Percentiles rank a stretch among this genome's conserved stretches.
Conservation (phyloP, 306 rosid genomes). For the Macrotyloma uniflorum region DNA sequence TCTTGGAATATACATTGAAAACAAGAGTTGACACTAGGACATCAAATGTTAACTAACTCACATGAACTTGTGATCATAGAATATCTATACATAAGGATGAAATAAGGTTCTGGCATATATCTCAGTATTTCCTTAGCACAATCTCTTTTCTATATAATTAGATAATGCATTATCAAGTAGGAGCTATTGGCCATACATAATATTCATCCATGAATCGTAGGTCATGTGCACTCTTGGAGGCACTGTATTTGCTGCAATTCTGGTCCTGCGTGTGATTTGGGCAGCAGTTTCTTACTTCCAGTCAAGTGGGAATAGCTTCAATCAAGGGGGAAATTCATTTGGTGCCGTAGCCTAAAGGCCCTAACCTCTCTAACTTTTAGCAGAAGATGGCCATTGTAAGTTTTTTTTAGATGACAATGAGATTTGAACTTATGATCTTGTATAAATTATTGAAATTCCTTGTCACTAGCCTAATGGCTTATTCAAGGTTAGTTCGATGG, state of each 20-base stretch:
- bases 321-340: constrained; percentile 59
- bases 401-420: background rate
- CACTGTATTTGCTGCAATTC: constrained; percentile 60
- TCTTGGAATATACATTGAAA: constrained; percentile 11
- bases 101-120: constrained; percentile 1
- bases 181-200: background rate
- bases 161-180: background rate
- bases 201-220: constrained; percentile 44
- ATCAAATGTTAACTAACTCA: background rate
- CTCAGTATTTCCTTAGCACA: constrained; percentile 9
- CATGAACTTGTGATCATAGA: constrained; percentile 17
- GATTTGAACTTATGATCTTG: background rate
- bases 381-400: background rate
- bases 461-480: background rate
- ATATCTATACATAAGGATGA: background rate
- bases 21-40: background rate
- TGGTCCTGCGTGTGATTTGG: constrained; percentile 67
- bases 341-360: constrained; percentile 48
- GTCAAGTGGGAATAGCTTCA: constrained; percentile 58
- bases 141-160: background rate
- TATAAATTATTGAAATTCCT: background rate
- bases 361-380: constrained; percentile 2
- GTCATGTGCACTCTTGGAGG: constrained; percentile 76
- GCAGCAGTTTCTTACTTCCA: constrained; percentile 67
- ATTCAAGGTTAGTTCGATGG: constrained; percentile 21